These are phyloP conservation scores for Platismatia glauca DNA, from an alignment of 495 filamentous ascomycete species.

Conservation along the genomic window DNA sequence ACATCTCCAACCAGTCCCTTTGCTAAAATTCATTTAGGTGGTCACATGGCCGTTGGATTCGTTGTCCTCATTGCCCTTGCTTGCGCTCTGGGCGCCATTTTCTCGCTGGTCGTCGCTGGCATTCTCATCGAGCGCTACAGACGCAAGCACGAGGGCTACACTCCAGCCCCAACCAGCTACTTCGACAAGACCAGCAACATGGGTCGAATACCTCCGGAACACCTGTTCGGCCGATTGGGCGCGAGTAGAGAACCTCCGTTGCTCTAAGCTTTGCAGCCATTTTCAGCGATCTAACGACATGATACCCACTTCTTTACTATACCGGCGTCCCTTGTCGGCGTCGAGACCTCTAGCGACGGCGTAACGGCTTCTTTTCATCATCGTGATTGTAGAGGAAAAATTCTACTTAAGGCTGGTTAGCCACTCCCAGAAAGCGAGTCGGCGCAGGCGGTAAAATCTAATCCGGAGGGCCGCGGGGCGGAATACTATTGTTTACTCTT, in stretches of 20 bases:
- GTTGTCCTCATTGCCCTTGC: slow-evolving; percentile 89
- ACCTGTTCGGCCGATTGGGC: slow-evolving; percentile 57
- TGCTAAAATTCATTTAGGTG: slow-evolving; percentile 30
- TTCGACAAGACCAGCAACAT: slow-evolving; percentile 68
- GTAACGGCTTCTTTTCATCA: slow-evolving; percentile 6
- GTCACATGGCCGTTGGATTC: slow-evolving; percentile 69
- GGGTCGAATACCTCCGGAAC: slow-evolving; percentile 69
- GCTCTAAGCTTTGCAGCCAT: slow-evolving; percentile 17
- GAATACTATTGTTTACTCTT: slow-evolving; percentile 16
- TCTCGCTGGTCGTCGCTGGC: slow-evolving; percentile 78
- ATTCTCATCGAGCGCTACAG: slow-evolving; percentile 76
- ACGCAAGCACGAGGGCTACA: slow-evolving; percentile 77
- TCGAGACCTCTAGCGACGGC: slow-evolving; percentile 17
- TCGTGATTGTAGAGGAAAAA: slow-evolving; percentile 5
- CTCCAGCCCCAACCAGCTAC: slow-evolving; percentile 65
- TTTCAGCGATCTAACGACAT: slow-evolving; percentile 17
- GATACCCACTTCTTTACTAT: slow-evolving; percentile 19
- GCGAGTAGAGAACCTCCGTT: slow-evolving; percentile 27
- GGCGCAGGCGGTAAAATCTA: slow-evolving; percentile 10
- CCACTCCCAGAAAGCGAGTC: slow-evolving; percentile 9
- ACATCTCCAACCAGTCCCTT: not conserved
- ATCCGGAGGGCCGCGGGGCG: not conserved
- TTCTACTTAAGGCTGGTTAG: slow-evolving; percentile 4
- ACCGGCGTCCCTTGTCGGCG: slow-evolving; percentile 8
- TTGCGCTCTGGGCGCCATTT: slow-evolving; percentile 75